Evolutionary conservation across 164 flowering plant species (phyloP), one percentile per base, ranked within the genome.

Genomic region (Vitis labrusca): DNA sequence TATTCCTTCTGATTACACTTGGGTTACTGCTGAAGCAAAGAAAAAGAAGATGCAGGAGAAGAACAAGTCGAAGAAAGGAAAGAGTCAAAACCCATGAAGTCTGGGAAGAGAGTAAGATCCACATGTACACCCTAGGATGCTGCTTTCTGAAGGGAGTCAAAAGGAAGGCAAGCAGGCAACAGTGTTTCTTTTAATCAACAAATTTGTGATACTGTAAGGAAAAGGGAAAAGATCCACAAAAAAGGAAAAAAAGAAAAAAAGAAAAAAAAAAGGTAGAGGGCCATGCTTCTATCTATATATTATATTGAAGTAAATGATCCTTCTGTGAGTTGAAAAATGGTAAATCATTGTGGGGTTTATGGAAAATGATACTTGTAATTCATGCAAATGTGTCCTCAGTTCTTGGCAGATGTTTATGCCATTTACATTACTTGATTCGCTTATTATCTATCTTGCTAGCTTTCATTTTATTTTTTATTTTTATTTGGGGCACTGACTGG

Each of bases 11-110:
- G 97, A 86, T 63, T 93, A 95, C 66, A 80, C 81, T 16, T 95
- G 98, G 99, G 68, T 88, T 63, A 83, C 91, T 9, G 85, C 88
- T 7, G 97, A 93, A 80, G 93, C 75, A 47, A 93, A 93, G 93
- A 95, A 85, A 68, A 90, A 88, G 86, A 89, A 85, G 78, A 87
- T 84, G 88, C 93, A 85, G 79, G 97, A 90, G 70, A 92, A 81
- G 84, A 83, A 68, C 80, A 91, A 88, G 73, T 71, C 90, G 10
- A 93, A 85, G 86, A 89, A 77, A 63, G 89, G 80, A 15, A 89
- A 77, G 76, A 77, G 73, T 69, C 81, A 77, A 54, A 78, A 71
- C 64, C 75, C 73, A 59, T 67, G 74, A 78, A 71, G 51, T 65
- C 54, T 13, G 53, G 44, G 60, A 13, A 5, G 19, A 10, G 54